phyloP scores from a whole-genome alignment of 164 flowering plant genomes.

The Warburgia ugandensis region DNA sequence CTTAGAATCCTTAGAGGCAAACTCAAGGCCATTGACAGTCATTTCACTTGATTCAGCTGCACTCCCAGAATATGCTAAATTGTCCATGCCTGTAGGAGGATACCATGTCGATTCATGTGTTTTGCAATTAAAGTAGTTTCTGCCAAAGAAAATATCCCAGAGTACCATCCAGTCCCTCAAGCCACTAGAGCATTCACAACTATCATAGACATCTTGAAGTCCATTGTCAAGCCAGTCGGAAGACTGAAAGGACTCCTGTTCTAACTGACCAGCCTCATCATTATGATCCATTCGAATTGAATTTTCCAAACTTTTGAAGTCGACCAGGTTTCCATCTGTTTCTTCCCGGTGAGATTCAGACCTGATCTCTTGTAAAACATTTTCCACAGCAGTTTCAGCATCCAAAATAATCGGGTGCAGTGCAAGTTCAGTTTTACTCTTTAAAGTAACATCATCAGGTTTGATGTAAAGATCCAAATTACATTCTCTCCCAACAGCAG shows the following conservation, averaged over 20 bases:
- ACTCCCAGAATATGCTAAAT: constrained; percentile 15
- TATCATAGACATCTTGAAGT: constrained; percentile 12
- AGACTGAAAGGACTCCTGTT: constrained; percentile 7
- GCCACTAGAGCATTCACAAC: constrained; percentile 8
- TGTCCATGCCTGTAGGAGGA: constrained; percentile 66
- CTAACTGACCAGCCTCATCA: constrained; percentile 11
- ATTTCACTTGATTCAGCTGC: constrained; percentile 14
- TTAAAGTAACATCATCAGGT: constrained; percentile 2
- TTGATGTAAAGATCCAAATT: constrained; percentile 6
- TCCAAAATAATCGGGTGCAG: constrained; percentile 7
- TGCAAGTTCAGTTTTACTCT: constrained; percentile 10
- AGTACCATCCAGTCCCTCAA: constrained; percentile 52
- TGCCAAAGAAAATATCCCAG: constrained; percentile 64
- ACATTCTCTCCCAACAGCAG: constrained; percentile 9
- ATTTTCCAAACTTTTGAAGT: constrained; percentile 14
- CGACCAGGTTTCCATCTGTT: constrained; percentile 10
- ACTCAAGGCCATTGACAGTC: constrained; percentile 13
- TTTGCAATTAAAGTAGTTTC: constrained; percentile 55
- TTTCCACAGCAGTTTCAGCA: constrained; percentile 17
- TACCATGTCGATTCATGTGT: constrained; percentile 75
- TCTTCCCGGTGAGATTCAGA: constrained; percentile 13
- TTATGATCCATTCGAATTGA: constrained; percentile 11
- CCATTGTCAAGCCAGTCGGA: constrained; percentile 10
- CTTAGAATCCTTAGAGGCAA: constrained; percentile 6
- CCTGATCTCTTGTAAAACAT: constrained; percentile 15